Evolutionary conservation across 2,329 filamentous ascomycete species (phyloP).

Genomic region (Fusarium globosum): DNA sequence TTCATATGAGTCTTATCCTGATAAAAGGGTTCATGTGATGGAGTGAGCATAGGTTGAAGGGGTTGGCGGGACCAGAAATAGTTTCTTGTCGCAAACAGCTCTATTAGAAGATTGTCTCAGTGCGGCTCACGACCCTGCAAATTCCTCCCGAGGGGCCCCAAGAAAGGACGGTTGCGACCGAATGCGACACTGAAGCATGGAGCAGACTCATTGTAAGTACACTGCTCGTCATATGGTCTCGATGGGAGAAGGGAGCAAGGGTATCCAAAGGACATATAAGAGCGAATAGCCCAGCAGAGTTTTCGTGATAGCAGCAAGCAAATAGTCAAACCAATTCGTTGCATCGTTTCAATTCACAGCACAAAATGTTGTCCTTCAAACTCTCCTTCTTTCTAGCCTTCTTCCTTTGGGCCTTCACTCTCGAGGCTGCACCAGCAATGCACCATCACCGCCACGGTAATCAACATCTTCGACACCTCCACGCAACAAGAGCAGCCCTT

Average conservation of each 20-base stretch:
- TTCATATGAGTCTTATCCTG: neutral
- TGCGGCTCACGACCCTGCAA: constrained; percentile 23
- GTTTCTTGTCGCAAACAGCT: constrained; percentile 25
- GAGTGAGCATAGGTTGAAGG: constrained; percentile 29
- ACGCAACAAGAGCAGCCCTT: constrained; percentile 52
- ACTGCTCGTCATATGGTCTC: constrained; percentile 28
- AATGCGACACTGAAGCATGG: constrained; percentile 19
- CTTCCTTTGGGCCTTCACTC: constrained; percentile 38
- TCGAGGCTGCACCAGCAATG: constrained; percentile 43
- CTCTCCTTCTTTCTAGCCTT: constrained; percentile 34
- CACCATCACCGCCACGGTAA: constrained; percentile 37
- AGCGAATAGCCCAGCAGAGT: constrained; percentile 1
- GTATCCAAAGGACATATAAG: constrained; percentile 31
- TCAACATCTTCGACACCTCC: constrained; percentile 28
- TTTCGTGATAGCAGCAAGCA: constrained; percentile 7
- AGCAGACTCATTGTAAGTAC: neutral
- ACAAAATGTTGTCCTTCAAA: constrained; percentile 35
- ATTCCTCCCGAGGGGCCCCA: constrained; percentile 18
- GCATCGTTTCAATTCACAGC: neutral
- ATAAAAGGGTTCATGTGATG: constrained; percentile 9
- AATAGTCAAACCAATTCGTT: neutral
- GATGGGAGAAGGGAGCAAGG: constrained; percentile 27
- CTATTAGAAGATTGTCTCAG: constrained; percentile 31
- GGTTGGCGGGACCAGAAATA: constrained; percentile 33
- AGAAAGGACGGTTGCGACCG: constrained; percentile 4